Conservation (phyloP, 306 rosid species). For the Lagenaria siceraria region DNA sequence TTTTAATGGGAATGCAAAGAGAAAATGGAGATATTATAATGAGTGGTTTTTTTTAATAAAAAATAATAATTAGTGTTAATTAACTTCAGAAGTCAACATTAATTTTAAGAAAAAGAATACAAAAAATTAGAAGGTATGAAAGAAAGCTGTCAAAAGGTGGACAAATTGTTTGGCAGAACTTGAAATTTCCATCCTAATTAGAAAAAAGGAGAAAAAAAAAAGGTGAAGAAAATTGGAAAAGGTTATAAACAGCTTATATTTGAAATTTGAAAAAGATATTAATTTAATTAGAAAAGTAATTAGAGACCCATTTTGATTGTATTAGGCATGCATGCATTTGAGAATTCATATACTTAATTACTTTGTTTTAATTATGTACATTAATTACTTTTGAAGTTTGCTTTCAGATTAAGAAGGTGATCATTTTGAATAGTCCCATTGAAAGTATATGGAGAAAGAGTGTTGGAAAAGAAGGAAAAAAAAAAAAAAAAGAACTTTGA, state of each 20-base stretch:
- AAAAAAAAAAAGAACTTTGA: neutral
- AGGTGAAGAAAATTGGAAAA: neutral
- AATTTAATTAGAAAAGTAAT: neutral
- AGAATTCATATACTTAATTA: neutral
- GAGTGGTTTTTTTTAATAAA: neutral
- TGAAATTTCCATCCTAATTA: neutral
- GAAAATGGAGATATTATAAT: neutral
- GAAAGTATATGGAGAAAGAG: neutral
- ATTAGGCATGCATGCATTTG: neutral
- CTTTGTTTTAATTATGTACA: neutral
- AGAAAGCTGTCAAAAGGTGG: neutral
- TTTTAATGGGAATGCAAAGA: neutral
- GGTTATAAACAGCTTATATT: neutral
- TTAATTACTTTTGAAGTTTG: neutral
- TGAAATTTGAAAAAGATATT: neutral
- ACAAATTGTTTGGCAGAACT: constrained; percentile 1
- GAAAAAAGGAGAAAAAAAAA: neutral
- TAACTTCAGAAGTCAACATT: neutral
- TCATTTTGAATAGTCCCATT: neutral
- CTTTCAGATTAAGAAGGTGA: neutral
- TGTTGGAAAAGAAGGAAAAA: neutral
- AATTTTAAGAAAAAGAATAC: neutral
- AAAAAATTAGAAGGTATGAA: neutral
- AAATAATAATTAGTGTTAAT: neutral
- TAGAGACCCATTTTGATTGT: neutral